These are phyloP conservation scores for Aegilops speltoides DNA, from an alignment of 176 grass and related monocot species.

Conservation along the genomic window DNA sequence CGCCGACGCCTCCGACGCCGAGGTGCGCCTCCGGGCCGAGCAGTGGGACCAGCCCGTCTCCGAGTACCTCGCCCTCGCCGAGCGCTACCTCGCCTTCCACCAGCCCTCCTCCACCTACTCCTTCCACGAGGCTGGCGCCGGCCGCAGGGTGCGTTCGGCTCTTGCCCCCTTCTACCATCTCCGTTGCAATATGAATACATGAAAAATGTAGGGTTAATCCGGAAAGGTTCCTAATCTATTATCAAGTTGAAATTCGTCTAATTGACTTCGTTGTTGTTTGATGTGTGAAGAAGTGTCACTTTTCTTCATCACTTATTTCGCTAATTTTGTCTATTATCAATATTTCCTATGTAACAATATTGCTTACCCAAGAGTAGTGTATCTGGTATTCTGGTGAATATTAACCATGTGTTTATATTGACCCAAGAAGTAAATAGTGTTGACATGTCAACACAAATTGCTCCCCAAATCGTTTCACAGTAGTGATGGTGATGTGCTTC, in stretches of 20 bases:
- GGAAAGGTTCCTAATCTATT: neutral
- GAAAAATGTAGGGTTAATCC: neutral
- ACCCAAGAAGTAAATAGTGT: neutral
- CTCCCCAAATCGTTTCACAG: neutral
- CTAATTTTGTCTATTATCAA: neutral
- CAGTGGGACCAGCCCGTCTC: constrained; percentile 84
- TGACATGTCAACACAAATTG: neutral
- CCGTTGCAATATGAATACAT: neutral
- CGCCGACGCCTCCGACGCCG: constrained; percentile 75
- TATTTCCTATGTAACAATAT: neutral
- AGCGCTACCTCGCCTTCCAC: constrained; percentile 79
- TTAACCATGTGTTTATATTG: neutral
- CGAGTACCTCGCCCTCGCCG: constrained; percentile 70
- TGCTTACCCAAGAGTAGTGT: neutral
- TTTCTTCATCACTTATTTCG: neutral
- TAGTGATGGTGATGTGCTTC: neutral
- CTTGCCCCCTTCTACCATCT: neutral
- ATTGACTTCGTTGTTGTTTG: neutral
- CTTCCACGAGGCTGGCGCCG: constrained; percentile 80
- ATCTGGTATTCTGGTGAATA: neutral
- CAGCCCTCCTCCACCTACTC: constrained; percentile 70
- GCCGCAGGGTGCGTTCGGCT: constrained; percentile 48
- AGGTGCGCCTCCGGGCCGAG: constrained; percentile 85
- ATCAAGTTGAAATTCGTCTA: neutral
- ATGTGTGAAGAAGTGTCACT: neutral